These are phyloP conservation scores for Diplodia scrobiculata DNA, from an alignment of 2,329 filamentous ascomycete species.

Conservation along the genomic window DNA sequence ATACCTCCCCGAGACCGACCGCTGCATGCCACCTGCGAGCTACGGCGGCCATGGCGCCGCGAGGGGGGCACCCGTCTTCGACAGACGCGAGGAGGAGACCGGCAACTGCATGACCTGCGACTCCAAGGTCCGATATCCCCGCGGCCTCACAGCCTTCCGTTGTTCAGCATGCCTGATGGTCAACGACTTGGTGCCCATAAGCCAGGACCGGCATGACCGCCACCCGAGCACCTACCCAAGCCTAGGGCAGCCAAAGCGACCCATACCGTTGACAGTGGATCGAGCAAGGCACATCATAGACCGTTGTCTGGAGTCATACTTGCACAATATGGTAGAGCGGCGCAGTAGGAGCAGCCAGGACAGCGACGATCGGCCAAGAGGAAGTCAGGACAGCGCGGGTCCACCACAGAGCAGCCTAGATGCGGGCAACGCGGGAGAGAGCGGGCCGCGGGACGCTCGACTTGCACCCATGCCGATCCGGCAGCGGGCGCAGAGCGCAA, in stretches of 20 bases:
- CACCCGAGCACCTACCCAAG: constrained; percentile 29
- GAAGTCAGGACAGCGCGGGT: constrained; percentile 2
- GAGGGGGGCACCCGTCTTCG: constrained; percentile 41
- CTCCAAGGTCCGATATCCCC: constrained; percentile 77
- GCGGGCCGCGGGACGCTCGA: neutral
- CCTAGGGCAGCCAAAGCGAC: constrained; percentile 31
- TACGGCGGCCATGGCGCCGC: constrained; percentile 7
- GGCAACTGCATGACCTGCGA: constrained; percentile 86
- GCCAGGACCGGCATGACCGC: constrained; percentile 24
- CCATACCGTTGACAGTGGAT: constrained; percentile 59
- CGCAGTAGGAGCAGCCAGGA: constrained; percentile 24
- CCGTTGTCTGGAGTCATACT: constrained; percentile 56
- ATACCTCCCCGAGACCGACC: constrained; percentile 8
- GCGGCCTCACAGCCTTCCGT: constrained; percentile 70
- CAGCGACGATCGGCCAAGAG: constrained; percentile 11
- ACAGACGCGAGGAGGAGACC: constrained; percentile 55
- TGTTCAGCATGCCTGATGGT: constrained; percentile 83
- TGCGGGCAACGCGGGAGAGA: neutral
- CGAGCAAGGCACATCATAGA: constrained; percentile 62
- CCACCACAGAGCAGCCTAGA: neutral
- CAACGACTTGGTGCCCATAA: constrained; percentile 69
- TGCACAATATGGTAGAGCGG: constrained; percentile 35
- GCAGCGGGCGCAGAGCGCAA: constrained; percentile 15
- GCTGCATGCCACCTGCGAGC: neutral
- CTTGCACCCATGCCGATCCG: constrained; percentile 24